Base-by-base conservation (phyloP, 1,284 basidiomycete species). In the Tylopilus sp. region DNA sequence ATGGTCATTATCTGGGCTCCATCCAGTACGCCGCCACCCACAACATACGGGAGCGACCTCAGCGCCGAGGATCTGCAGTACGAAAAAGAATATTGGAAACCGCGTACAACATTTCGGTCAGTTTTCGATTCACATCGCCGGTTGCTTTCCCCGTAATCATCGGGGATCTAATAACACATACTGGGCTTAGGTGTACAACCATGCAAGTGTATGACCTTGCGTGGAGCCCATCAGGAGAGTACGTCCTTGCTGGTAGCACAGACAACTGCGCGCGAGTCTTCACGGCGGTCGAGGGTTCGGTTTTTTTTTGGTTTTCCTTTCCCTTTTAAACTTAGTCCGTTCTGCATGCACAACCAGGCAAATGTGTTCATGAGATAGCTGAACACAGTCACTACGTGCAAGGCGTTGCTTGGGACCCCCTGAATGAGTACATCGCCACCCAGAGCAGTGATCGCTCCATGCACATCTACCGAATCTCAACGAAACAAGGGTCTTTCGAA, bases 191-290 rank as follows among this genome's bases (percentile, higher is more conserved):
- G 44, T 86, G 84, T 59, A 92, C 90, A 1, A 85, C 84, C 12
- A 92, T 93, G 79, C 94, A 98, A 68, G 92, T 99, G 11, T 98
- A 99, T 67, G 96, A 99, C 67, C 75, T 99, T 39, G 92, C 94
- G 0, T 99, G 96, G 96, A 94, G 92, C 55, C 97, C 97, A 0
- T 87, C 89, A 21, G 93, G 95, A 40, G 91, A 96, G 59, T 95
- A 91, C 56, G 80, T 99, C 51, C 82, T 98, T 44, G 88, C 93
- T 12, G 96, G 96, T 9, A 95, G 92, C 60, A 98, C 96, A 4
- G 97, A 99, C 68, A 97, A 98, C 64, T 90, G 88, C 3, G 95
- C 94, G 0, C 76, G 92, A 40, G 84, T 97, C 47, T 94, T 90
- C 69, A 80, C 84, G 18, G 76, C 84, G 3, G 74, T 71, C 16